Evolutionary conservation across 2,329 filamentous ascomycete genomes (phyloP).

Genomic region (Zymoseptoria crescenta): DNA sequence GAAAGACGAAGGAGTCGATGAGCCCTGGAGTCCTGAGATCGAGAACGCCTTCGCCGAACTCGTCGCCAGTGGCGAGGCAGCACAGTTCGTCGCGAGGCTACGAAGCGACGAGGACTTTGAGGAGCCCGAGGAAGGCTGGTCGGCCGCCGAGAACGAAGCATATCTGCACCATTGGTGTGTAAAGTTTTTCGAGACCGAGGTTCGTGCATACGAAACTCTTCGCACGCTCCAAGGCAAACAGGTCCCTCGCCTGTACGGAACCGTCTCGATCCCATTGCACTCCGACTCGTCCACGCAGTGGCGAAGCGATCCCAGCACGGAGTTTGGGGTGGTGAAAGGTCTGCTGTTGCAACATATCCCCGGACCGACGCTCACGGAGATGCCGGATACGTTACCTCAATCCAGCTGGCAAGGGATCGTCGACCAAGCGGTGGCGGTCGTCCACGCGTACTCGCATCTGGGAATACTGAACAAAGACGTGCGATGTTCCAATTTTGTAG

Average conservation of each 20-base stretch:
- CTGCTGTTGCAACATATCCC: not conserved
- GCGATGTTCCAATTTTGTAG: too few species aligned
- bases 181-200: too few species aligned
- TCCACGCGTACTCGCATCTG: too few species aligned
- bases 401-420: slow-evolving; percentile 3
- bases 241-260: too few species aligned
- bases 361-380: slow-evolving; percentile 1
- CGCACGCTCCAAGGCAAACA: too few species aligned
- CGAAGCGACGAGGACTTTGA: slow-evolving; percentile 1
- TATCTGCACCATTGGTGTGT: not conserved
- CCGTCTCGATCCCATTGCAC: too few species aligned
- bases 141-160: slow-evolving; percentile 3
- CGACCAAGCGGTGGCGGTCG: not conserved
- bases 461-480: too few species aligned
- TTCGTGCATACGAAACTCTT: too few species aligned
- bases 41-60: not conserved
- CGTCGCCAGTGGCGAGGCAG: not conserved
- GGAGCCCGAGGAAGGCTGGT: slow-evolving; percentile 5
- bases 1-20: not conserved
- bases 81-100: not conserved
- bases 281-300: too few species aligned
- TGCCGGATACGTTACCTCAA: slow-evolving; percentile 1
- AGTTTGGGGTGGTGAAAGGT: too few species aligned
- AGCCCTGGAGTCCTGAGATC: not conserved
- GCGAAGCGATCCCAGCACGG: too few species aligned